phyloP scores from a whole-genome alignment of 306 rosid genomes.

The Citrullus colocynthis region DNA sequence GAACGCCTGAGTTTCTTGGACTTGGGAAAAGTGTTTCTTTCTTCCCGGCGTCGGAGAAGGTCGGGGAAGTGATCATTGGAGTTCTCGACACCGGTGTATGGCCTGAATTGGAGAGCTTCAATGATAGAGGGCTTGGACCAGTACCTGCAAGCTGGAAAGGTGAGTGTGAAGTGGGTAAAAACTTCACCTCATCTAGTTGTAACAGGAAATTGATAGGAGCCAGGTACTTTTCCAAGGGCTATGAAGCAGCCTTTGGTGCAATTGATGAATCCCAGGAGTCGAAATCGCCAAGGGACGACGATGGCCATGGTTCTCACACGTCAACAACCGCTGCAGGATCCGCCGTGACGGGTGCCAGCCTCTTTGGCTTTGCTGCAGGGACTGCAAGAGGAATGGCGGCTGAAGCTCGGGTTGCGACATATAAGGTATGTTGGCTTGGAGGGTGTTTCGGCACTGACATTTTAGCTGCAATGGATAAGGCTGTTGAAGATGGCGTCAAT shows the following conservation, averaged over 20 bases:
- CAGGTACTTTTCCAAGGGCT: conserved; percentile 53
- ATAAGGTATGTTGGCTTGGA: conserved; percentile 69
- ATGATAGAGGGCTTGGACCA: conserved; percentile 49
- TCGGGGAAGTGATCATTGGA: conserved; percentile 54
- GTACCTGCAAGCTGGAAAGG: conserved; percentile 74
- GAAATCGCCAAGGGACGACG: conserved; percentile 76
- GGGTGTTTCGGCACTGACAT: conserved; percentile 68
- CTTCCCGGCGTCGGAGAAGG: conserved; percentile 14
- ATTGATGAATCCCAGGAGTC: conserved; percentile 41
- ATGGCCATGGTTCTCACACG: conserved; percentile 92
- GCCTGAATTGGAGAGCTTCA: conserved; percentile 67
- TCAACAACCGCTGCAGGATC: conserved; percentile 85
- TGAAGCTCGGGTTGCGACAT: conserved; percentile 61
- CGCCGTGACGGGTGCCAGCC: conserved; percentile 50
- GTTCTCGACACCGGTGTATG: conserved; percentile 81
- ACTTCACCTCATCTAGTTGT: conserved; percentile 53
- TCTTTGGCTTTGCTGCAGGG: conserved; percentile 64
- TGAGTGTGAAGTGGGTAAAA: conserved; percentile 46
- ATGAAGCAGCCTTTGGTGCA: conserved; percentile 45
- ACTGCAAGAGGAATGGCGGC: conserved; percentile 86
- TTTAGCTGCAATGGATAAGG: conserved; percentile 68
- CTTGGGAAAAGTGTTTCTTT: conserved; percentile 18
- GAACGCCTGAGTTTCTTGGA: conserved; percentile 82
- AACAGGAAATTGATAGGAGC: conserved; percentile 82
- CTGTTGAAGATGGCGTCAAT: conserved; percentile 65